Percentiles rank a stretch among this genome's conserved stretches.
phyloP scores from a whole-genome alignment of 306 rosid species.

The Canavalia ensiformis region DNA sequence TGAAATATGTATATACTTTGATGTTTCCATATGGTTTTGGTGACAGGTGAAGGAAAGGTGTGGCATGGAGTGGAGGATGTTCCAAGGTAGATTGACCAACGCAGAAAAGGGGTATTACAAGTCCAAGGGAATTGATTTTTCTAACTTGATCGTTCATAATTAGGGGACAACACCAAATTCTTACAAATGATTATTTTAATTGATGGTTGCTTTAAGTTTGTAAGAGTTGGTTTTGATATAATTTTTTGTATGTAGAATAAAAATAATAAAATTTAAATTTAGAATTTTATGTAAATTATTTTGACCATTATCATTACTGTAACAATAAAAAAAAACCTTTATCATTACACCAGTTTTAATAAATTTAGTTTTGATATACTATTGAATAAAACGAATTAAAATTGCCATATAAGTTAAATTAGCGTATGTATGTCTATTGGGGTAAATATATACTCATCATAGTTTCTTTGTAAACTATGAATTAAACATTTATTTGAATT shows the following conservation, averaged over 20 bases:
- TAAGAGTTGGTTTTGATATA: neutral
- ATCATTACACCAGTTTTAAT: no score
- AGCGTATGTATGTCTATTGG: no score
- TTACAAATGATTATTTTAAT: constrained; percentile 6
- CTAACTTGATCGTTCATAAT: constrained; percentile 57
- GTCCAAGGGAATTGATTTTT: constrained; percentile 60
- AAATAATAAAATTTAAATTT: no score
- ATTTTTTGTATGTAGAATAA: no score
- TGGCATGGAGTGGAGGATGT: constrained; percentile 95
- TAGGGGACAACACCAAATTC: constrained; percentile 34
- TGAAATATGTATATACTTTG: constrained; percentile 1
- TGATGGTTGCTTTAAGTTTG: neutral
- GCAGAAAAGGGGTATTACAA: constrained; percentile 85
- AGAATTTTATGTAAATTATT: no score
- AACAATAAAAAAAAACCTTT: no score
- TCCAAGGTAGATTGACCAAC: constrained; percentile 74
- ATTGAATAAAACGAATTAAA: neutral
- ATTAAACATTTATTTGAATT: no score
- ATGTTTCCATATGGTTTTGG: constrained; percentile 29
- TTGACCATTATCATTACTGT: no score
- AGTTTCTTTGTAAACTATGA: no score
- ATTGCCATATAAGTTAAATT: no score
- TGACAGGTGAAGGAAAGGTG: constrained; percentile 96
- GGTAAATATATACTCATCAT: no score
- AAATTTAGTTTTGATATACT: neutral